phyloP scores from a whole-genome alignment of 805 yeast species.

The Zygoascus tannicola region DNA sequence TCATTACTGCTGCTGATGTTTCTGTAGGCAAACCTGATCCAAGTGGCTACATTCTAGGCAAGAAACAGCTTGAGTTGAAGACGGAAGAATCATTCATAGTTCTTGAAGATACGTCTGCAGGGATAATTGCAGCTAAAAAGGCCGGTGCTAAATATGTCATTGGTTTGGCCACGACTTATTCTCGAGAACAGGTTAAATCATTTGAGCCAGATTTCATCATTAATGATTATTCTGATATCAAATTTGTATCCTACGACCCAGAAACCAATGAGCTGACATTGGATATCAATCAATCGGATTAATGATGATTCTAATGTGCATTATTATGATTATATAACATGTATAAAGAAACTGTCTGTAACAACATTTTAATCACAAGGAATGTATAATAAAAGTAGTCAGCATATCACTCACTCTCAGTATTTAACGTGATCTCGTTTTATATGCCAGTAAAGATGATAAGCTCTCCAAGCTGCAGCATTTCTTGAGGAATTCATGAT shows the following conservation, averaged over 20 bases:
- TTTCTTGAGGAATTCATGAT: slow-evolving; percentile 42
- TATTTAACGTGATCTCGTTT: slow-evolving; percentile 1
- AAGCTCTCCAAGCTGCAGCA: slow-evolving; percentile 18
- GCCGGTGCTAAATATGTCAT: slow-evolving; percentile 66
- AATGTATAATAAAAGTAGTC: too few species aligned
- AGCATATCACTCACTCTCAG: too few species aligned
- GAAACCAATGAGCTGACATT: slow-evolving; percentile 52
- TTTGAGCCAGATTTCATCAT: neutral
- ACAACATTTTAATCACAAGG: too few species aligned
- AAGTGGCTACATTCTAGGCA: slow-evolving; percentile 49
- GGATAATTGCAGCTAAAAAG: slow-evolving; percentile 67
- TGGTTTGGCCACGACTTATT: slow-evolving; percentile 73
- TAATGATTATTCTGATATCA: neutral
- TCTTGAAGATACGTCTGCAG: slow-evolving; percentile 83
- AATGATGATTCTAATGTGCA: neutral
- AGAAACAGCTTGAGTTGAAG: slow-evolving; percentile 28
- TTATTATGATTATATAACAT: neutral
- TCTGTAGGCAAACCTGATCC: slow-evolving; percentile 75
- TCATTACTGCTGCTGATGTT: slow-evolving; percentile 73
- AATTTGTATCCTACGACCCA: slow-evolving; percentile 11
- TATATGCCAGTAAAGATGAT: slow-evolving; percentile 16
- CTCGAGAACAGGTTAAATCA: slow-evolving; percentile 35
- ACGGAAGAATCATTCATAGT: slow-evolving; percentile 32
- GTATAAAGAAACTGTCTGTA: slow-evolving; percentile 1
- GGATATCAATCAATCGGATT: neutral